These are phyloP conservation scores for Aspergillus nidulans DNA, from an alignment of 495 filamentous ascomycete genomes.

Conservation along the genomic window DNA sequence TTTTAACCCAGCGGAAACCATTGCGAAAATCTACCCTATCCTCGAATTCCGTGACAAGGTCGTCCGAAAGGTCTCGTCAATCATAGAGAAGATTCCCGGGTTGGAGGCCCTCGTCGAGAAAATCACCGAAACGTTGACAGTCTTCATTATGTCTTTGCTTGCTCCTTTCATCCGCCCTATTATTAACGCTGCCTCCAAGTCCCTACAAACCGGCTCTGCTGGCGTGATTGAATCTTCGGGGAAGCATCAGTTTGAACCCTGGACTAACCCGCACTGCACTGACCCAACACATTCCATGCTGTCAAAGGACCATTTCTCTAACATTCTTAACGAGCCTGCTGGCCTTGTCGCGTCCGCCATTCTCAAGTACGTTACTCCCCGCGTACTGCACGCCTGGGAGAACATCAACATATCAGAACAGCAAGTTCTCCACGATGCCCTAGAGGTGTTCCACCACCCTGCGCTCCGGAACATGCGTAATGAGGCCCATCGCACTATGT, in stretches of 20 bases:
- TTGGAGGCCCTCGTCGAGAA: constrained; percentile 81
- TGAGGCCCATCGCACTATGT: constrained; percentile 85
- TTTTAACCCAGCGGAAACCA: constrained; percentile 78
- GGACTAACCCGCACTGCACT: constrained; percentile 78
- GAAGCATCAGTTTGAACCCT: constrained; percentile 83
- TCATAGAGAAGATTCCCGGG: constrained; percentile 89
- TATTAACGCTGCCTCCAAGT: constrained; percentile 78
- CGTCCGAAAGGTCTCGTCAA: constrained; percentile 72
- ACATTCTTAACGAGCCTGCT: constrained; percentile 82
- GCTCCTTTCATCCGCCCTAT: constrained; percentile 87
- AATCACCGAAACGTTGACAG: constrained; percentile 83
- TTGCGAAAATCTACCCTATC: constrained; percentile 87
- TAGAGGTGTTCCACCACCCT: constrained; percentile 84
- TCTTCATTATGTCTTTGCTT: constrained; percentile 84
- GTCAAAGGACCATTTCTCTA: constrained; percentile 95
- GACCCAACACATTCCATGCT: constrained; percentile 94
- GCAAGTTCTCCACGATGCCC: constrained; percentile 72
- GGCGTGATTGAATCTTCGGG: constrained; percentile 74
- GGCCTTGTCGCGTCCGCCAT: constrained; percentile 76
- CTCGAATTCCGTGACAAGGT: constrained; percentile 91
- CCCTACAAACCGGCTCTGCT: constrained; percentile 77
- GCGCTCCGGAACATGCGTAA: constrained; percentile 64
- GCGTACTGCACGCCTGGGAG: constrained; percentile 87
- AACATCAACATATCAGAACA: constrained; percentile 72
- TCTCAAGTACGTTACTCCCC: constrained; percentile 78